Base-by-base conservation (phyloP, 2,329 filamentous ascomycete species). In the Sodiomyces alkalinus region DNA sequence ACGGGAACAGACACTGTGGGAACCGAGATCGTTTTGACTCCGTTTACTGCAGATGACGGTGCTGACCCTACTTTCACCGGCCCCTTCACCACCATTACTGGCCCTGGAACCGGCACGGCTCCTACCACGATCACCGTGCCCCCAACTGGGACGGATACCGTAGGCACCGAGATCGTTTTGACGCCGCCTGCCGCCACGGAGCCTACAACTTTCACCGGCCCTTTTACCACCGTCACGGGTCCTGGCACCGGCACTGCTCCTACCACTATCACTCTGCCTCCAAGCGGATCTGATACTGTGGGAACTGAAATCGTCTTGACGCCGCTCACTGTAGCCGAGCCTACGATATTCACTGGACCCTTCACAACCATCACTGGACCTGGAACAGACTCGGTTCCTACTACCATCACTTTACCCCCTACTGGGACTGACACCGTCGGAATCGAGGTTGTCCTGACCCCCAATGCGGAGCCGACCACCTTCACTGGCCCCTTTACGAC, bases 401-500 rank as follows among this genome's bases (percentile, higher is more conserved):
- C 17, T 4, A 32, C 30, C 2, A 22, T 33, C 3, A 30, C 26
- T 17, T 15, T 33, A 3, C 21, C 21, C 4, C 28, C 34, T 3
- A n/a, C 23, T 3, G n/a, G 14, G 6, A 25, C 19, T 8, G 31
- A 17, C 10, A 22, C 12, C 7, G 19, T 22, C n/a, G 34, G 29
- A 5, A 33, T 32, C 13, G 26, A 28, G 6, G 27, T 36, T 12
- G 24, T 36, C 20, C 15, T 34, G n/a, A 27, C 19, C 10, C 34
- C 34, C 5, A 13, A 15, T 13, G 12, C 17, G 12, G 4, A 17
- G n/a, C 10, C 14, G 15, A 11, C 29, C 26, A 22, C 26, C 4
- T 34, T 27, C 10, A 26, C 31, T 15, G 29, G 25, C 7, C 28
- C 34, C 6, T 29, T 23, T 6, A 29, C 29, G 10, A 36, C 34